Evolutionary conservation across 805 yeast species (phyloP), one percentile per base, ranked within the genome.

Genomic region (Candida succiphila): DNA sequence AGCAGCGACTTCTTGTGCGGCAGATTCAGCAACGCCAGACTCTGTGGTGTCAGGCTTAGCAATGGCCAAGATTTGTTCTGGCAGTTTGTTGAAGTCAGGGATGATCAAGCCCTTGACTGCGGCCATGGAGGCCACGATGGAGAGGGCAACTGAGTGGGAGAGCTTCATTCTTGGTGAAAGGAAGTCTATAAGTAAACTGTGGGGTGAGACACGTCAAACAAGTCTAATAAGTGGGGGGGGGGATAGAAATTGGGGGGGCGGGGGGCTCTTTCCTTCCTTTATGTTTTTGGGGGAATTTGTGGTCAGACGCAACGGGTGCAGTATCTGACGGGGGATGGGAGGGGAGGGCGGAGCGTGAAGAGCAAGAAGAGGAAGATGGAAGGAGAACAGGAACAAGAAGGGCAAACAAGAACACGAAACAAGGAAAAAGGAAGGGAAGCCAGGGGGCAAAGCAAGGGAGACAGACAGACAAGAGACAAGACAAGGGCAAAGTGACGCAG

Each of bases 101-200:
- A 80, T 73, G 38, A 79, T 78, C 50, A 79, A 61, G n/a, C 73
- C 72, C 37, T 60, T 53, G 16, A 35, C 37, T 20, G 72, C 69
- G 14, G 53, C 43, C 38, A 53, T 33, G 10, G 57, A 41, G 13
- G 49, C 39, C 25, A 52, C 22, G 37, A 53, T 37, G 26, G 56
- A 39, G 5, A 46, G 31, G 12, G 51, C 52, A 30, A 49, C 50
- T 25, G 56, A 42, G 26, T 33, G 23, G 20, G 43, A 35, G 16
- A 43, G 36, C 35, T 41, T 41, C 46, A 43, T 43, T n/a, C 5
- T 26, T 7, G n/a, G n/a, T 27, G 28, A 5, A 14, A 9, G 17
- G 16, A 5, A 26, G 16, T 12, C 17, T 5, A 26, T 25, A 25
- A 7, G 27, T 7, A 13, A 15, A 15, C 18, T 13, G 28, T 12